These are phyloP conservation scores for Thraustotheca clavata DNA, from an alignment of 352 stramenopile species.

Conservation along the genomic window DNA sequence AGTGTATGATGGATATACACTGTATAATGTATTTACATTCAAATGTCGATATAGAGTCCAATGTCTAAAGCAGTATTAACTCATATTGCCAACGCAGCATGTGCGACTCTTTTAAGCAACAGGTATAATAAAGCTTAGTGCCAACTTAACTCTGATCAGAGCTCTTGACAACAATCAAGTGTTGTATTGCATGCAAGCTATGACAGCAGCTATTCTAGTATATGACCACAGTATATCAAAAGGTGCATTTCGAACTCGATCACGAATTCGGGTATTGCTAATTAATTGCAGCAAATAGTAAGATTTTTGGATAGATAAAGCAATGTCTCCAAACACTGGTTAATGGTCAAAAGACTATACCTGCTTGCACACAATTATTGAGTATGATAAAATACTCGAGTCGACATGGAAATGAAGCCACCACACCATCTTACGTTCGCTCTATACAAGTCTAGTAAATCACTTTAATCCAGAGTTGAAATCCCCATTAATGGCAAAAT, in stretches of 20 bases:
- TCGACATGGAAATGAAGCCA: conserved; percentile 38
- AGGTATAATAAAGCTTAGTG: not conserved
- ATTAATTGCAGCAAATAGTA: not conserved
- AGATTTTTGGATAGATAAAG: conserved; percentile 35
- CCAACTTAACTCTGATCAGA: conserved; percentile 12
- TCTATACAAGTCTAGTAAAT: conserved; percentile 31
- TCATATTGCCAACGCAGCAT: conserved; percentile 36
- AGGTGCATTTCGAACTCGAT: conserved; percentile 43
- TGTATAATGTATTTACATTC: not conserved
- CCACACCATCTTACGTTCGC: conserved; percentile 40
- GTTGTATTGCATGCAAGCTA: conserved; percentile 40
- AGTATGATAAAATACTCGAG: conserved; percentile 48
- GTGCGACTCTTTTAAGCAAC: conserved; percentile 15
- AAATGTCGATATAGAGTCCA: conserved; percentile 22
- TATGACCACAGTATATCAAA: conserved; percentile 44
- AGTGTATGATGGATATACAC: conserved; percentile 32
- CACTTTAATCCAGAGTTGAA: not conserved
- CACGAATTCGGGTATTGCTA: conserved; percentile 40
- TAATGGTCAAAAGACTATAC: conserved; percentile 28
- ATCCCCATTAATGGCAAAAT: not conserved
- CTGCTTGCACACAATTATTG: conserved; percentile 33
- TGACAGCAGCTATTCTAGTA: conserved; percentile 47
- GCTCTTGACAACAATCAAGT: conserved; percentile 33
- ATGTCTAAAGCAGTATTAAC: conserved; percentile 34
- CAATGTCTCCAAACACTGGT: conserved; percentile 44